Evolutionary conservation across 2,329 filamentous ascomycete genomes (phyloP).

Genomic region (Aspergillus fijiensis): DNA sequence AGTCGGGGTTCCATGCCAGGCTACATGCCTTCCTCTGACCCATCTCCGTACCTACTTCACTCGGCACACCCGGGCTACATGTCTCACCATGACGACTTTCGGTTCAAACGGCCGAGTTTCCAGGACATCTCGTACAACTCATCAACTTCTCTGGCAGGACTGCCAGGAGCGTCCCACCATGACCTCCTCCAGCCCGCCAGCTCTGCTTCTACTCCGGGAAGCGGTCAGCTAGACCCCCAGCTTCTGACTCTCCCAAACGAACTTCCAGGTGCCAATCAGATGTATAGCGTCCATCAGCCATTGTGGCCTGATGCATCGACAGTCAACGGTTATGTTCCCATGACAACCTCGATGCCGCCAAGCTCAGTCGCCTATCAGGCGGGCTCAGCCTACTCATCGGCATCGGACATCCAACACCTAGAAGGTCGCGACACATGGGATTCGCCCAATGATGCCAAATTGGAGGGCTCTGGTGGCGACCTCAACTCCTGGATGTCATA

Average conservation of each 20-base stretch:
- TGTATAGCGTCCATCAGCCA: slow-evolving; percentile 19
- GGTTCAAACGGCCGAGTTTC: slow-evolving; percentile 40
- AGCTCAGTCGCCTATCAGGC: slow-evolving; percentile 14
- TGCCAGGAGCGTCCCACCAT: slow-evolving; percentile 45
- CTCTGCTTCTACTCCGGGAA: slow-evolving; percentile 24
- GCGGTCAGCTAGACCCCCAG: slow-evolving; percentile 44
- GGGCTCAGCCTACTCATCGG: slow-evolving; percentile 23
- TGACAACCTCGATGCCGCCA: slow-evolving; percentile 16
- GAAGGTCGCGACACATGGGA: slow-evolving; percentile 39
- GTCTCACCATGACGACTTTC: slow-evolving; percentile 44
- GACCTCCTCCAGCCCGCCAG: slow-evolving; percentile 42
- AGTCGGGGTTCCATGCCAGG: slow-evolving; percentile 49
- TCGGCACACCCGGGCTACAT: slow-evolving; percentile 44
- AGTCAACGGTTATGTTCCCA: slow-evolving; percentile 21
- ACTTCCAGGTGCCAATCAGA: slow-evolving; percentile 11
- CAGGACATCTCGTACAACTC: slow-evolving; percentile 33
- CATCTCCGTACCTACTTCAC: slow-evolving; percentile 55
- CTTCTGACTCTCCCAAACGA: slow-evolving; percentile 33
- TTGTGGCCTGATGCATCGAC: slow-evolving; percentile 26
- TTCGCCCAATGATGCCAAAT: slow-evolving; percentile 35
- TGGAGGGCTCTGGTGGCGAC: slow-evolving; percentile 44
- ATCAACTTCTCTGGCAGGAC: slow-evolving; percentile 40
- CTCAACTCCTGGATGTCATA: slow-evolving; percentile 46
- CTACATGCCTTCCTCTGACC: slow-evolving; percentile 46
- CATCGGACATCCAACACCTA: slow-evolving; percentile 33